Evolutionary conservation across 306 rosid genomes (phyloP).

Genomic region (Glycine soja): DNA sequence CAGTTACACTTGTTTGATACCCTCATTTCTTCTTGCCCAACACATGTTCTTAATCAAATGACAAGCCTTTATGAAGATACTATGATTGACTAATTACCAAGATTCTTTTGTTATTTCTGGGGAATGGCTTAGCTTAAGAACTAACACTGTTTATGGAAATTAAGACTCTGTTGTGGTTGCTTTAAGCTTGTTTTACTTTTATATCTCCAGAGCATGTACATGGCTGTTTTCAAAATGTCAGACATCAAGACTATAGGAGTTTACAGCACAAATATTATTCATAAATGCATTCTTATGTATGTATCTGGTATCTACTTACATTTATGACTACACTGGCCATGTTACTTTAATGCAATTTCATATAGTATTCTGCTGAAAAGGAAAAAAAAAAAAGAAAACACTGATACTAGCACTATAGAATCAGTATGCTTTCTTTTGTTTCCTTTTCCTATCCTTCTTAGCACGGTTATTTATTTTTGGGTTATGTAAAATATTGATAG

Average conservation of each 20-base stretch:
- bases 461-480: neutral
- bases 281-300: neutral
- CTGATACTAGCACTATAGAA: neutral
- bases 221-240: too few relatives aligned
- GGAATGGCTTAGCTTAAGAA: neutral
- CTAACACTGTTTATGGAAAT: neutral
- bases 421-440: slow-evolving; percentile 12
- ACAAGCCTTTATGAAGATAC: neutral
- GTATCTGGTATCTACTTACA: neutral
- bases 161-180: neutral
- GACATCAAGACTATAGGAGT: too few relatives aligned
- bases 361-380: too few relatives aligned
- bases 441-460: neutral
- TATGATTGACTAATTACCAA: neutral
- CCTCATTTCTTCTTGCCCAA: too few relatives aligned
- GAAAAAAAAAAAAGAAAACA: too few relatives aligned
- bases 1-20: neutral
- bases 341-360: slow-evolving; percentile 7
- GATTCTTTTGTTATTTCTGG: slow-evolving; percentile 5
- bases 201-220: neutral
- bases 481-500: slow-evolving; percentile 20
- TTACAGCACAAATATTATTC: neutral
- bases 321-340: neutral
- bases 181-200: slow-evolving; percentile 20
- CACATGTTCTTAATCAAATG: neutral